phyloP scores from a whole-genome alignment of 2,329 filamentous ascomycete genomes.

The Septoria petroselini region DNA sequence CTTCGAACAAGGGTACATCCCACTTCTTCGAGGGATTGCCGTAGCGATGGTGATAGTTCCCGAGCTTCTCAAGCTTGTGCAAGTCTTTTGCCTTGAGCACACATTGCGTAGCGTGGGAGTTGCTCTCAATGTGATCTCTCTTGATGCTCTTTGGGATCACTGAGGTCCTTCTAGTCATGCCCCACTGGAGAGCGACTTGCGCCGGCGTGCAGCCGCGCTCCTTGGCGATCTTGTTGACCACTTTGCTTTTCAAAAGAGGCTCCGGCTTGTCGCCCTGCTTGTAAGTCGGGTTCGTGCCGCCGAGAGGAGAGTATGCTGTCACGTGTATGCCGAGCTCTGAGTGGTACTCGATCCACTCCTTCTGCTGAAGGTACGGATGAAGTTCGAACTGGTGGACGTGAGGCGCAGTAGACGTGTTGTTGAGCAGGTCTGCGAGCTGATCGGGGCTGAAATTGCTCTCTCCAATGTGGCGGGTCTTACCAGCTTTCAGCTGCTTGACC shows the following conservation, averaged over 20 bases:
- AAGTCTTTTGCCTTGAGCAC: slow-evolving; percentile 40
- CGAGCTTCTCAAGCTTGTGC: slow-evolving; percentile 38
- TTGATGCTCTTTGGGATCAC: slow-evolving; percentile 52
- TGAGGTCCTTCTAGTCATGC: slow-evolving; percentile 53
- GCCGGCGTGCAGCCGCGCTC: slow-evolving; percentile 58
- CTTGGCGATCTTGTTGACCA: slow-evolving; percentile 63
- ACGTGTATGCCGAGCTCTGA: slow-evolving; percentile 29
- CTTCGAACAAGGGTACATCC: slow-evolving; percentile 40
- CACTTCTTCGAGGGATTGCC: slow-evolving; percentile 36
- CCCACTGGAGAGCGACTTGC: slow-evolving; percentile 55
- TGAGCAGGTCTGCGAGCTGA: slow-evolving; percentile 31
- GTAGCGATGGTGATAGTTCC: slow-evolving; percentile 33
- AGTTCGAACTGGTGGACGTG: slow-evolving; percentile 35
- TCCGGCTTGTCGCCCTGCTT: slow-evolving; percentile 24
- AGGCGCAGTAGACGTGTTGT: slow-evolving; percentile 27
- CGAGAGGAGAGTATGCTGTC: slow-evolving; percentile 34
- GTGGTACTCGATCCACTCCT: slow-evolving; percentile 26
- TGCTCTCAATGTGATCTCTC: slow-evolving; percentile 29
- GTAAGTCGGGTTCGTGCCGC: slow-evolving; percentile 44
- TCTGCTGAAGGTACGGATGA: slow-evolving; percentile 35
- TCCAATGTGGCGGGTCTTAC: slow-evolving; percentile 33
- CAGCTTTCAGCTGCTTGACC: slow-evolving; percentile 29
- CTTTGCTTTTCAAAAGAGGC: slow-evolving; percentile 53
- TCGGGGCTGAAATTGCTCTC: slow-evolving; percentile 35
- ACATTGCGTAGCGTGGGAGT: slow-evolving; percentile 39